Conservation (phyloP, 257 asterid genomes). For the Solanum lycopersicoides region DNA sequence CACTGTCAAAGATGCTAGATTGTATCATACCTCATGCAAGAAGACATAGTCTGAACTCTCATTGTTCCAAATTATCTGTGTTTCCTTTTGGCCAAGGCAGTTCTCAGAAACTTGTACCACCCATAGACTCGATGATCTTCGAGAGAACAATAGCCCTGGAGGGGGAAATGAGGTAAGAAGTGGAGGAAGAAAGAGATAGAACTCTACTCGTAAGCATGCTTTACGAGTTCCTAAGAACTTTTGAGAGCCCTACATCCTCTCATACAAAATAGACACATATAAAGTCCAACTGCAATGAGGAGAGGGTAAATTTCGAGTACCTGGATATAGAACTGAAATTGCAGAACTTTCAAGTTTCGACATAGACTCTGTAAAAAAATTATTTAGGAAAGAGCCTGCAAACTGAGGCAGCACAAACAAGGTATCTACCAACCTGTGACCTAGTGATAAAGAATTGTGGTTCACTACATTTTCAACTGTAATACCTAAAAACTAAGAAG, state of each 20-base stretch:
- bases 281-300: neutral
- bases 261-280: neutral
- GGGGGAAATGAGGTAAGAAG: neutral
- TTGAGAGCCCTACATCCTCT: neutral
- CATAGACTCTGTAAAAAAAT: neutral
- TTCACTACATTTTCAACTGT: neutral
- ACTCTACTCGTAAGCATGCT: neutral
- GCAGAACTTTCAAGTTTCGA: conserved; percentile 43
- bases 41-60: neutral
- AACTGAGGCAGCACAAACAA: neutral
- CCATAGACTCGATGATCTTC: neutral
- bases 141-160: neutral
- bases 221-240: neutral
- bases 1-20: neutral
- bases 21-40: neutral
- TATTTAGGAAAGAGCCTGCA: neutral
- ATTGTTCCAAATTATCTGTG: neutral
- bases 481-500: neutral
- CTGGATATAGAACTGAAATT: neutral
- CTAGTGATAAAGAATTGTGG: neutral
- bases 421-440: neutral
- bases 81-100: neutral
- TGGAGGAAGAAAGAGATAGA: neutral
- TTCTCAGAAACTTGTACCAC: neutral
- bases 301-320: neutral